Base-by-base conservation (phyloP, 2,329 filamentous ascomycete species). In the Boeremia lycopersici region DNA sequence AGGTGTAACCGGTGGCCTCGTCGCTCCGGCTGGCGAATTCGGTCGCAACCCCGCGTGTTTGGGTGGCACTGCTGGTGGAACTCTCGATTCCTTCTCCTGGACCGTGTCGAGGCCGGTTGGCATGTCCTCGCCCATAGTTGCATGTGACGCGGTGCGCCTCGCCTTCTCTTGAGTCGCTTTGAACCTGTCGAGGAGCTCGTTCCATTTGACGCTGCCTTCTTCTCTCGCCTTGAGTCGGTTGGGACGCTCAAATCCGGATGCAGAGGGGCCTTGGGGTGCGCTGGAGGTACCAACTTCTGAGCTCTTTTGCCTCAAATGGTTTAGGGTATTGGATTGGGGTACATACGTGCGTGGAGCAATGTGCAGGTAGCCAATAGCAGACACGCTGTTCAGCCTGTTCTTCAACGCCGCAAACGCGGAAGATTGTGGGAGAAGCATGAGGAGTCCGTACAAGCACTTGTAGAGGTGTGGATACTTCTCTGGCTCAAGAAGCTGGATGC, bases 381-480 rank as follows among this genome's bases (percentile, higher is more conserved):
- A 96, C 63, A 99, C 95, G 75, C 91, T 96, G 76, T 98, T 98
- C 45, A 99, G 83, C 36, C 95, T 87, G 72, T 99, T 99, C 74
- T 97, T 98, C 53, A 99, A 81, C 2, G 95, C 93, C 26, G 93
- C 95, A 77, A 99, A 99, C 8, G 95, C 96, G 26, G 92, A 96
- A 13, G 93, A 98, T 77, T 99, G 95, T 0, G 95, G 95, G n/a
- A 99, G 84, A 15, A 99, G 87, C 95, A 99, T 99, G 49, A 99
- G 82, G 40, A 99, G 85, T 9, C 95, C 95, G 70, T 98, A 99
- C 43, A 99, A 86, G 76, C 95, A 99, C 78, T 97, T 97, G 81
- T 99, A 98, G 1, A 99, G 81, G 72, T 96, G 91, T 2, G 95
- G 95, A 64, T 93, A 93, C 73, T 90, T 92, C 72, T 99, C 96